Percentiles rank a stretch among this genome's conserved stretches.
Evolutionary conservation across 345 rosid species (phyloP).

Genomic region (Angophora floribunda): DNA sequence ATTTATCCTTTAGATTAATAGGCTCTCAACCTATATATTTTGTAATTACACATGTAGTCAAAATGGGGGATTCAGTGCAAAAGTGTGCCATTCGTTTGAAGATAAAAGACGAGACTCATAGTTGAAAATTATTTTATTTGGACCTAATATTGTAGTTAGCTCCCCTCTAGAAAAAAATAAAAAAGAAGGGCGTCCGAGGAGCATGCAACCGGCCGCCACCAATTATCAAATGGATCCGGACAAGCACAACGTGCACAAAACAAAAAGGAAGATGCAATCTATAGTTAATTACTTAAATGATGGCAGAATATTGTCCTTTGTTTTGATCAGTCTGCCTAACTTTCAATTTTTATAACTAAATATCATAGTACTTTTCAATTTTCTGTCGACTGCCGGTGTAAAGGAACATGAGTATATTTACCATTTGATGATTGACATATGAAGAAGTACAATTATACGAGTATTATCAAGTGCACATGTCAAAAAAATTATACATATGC

Average conservation of each 20-base stretch:
- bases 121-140: background rate
- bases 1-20: background rate
- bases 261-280: background rate
- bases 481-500: background rate
- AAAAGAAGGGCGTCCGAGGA: background rate
- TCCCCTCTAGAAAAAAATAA: background rate
- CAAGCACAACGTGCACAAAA: background rate
- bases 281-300: too few relatives aligned
- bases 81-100: background rate
- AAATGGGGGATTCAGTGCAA: background rate
- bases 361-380: too few relatives aligned
- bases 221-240: too few relatives aligned
- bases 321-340: too few relatives aligned
- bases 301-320: background rate
- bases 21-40: background rate
- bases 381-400: too few relatives aligned
- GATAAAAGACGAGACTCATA: background rate
- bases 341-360: too few relatives aligned
- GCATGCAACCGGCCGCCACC: background rate
- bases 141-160: background rate
- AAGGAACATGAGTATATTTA: background rate
- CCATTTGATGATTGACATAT: accelerated
- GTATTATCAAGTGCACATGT: accelerated
- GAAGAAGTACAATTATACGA: accelerated
- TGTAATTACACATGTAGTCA: background rate